Base-by-base conservation (phyloP, 2,329 filamentous ascomycete species). In the Ascochyta rabiei region DNA sequence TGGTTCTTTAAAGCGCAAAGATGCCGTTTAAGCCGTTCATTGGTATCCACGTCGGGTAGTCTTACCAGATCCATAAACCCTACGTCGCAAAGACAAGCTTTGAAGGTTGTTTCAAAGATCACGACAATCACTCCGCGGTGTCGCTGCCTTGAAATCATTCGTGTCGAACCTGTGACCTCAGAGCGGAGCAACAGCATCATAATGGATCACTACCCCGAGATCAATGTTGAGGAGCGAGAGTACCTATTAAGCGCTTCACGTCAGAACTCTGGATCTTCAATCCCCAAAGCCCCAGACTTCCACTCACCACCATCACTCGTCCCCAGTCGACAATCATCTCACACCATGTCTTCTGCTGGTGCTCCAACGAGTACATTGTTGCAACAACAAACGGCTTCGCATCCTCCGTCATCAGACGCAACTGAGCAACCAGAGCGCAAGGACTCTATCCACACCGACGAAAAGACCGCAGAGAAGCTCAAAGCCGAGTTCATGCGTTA, bases 131-230 rank as follows among this genome's bases (percentile, higher is more conserved):
- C 30, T 55, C 47, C 46, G 46, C 37, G 46, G 46, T 46, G 21
- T 21, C 34, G n/a, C 37, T 55, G 30, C 46, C 42, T 47, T 49
- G 35, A 37, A 39, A 50, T 6, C 15, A 10, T 37, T 42, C 37
- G 24, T 15, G 19, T 42, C 41, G 31, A 46, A 8, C 37, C 19
- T 50, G 46, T 50, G 52, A 48, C 43, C 48, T 56, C 44, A 52
- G 34, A 44, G 48, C 48, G 48, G 48, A 48, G 49, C 50, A 21
- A 40, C 19, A 49, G 53, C 35, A 48, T 46, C 54, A 53, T 50
- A 28, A 68, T 67, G 64, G 64, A 67, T 35, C 60, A 61, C 44
- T 67, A 68, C 50, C 66, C 62, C 26, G 43, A 63, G 60, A 44
- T 64, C 53, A 67, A 56, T 12, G 57, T 63, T 40, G 53, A 60